Evolutionary conservation across 495 filamentous ascomycete species (phyloP).

Genomic region (Hypoxylon perforatum): DNA sequence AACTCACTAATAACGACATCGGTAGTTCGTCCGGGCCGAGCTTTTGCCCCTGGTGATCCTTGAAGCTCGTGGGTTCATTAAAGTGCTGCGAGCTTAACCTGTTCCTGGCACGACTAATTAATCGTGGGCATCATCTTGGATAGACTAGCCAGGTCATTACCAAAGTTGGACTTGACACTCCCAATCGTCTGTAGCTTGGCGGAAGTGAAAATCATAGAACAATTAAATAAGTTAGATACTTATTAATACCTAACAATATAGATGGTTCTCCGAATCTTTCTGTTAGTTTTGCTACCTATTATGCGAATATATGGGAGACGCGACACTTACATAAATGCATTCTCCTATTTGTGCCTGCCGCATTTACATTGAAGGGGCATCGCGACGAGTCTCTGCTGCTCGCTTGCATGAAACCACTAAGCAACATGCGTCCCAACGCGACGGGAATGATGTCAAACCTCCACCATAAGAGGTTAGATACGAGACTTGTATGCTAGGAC

Average conservation of each 20-base stretch:
- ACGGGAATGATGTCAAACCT: slow-evolving; percentile 39
- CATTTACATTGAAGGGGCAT: slow-evolving; percentile 26
- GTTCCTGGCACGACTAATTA: slow-evolving; percentile 27
- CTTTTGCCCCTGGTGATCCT: slow-evolving; percentile 31
- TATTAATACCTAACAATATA: neutral
- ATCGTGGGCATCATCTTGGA: slow-evolving; percentile 21
- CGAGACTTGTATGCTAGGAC: neutral
- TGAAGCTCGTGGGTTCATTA: slow-evolving; percentile 26
- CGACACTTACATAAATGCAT: too few species aligned
- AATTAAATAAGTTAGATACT: neutral
- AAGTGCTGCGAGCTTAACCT: slow-evolving; percentile 25
- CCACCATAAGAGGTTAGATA: slow-evolving; percentile 27
- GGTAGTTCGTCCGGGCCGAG: slow-evolving; percentile 17
- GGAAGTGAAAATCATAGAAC: neutral
- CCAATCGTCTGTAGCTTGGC: neutral
- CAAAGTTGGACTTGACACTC: neutral
- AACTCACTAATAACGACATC: slow-evolving; percentile 7
- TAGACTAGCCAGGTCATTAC: neutral
- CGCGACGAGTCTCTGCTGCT: neutral
- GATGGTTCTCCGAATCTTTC: neutral
- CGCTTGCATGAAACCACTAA: slow-evolving; percentile 38
- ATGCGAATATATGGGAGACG: too few species aligned
- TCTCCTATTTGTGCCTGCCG: neutral
- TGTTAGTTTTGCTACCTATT: neutral
- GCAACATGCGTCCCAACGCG: slow-evolving; percentile 21